Evolutionary conservation across 2,329 filamentous ascomycete genomes (phyloP).

Genomic region (Knufia fluminis): DNA sequence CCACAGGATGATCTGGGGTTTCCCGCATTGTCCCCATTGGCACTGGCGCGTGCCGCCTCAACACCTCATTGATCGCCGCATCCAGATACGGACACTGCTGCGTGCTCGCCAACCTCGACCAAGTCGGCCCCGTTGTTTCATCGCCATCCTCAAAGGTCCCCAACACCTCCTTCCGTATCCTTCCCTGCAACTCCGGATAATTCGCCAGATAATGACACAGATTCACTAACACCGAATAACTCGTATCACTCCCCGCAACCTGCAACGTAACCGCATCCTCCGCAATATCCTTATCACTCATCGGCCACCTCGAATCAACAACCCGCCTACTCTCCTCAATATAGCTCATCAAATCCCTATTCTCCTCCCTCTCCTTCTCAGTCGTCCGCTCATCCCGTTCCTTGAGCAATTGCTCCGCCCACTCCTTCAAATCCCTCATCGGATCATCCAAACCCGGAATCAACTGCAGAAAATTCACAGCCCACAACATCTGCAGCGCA

Average conservation of each 20-base stretch:
- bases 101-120: not conserved
- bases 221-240: conserved; percentile 4
- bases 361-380: conserved; percentile 1
- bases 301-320: conserved; percentile 3
- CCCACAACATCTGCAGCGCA: not conserved
- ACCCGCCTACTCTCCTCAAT: not conserved
- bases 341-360: conserved; percentile 9
- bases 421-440: conserved; percentile 1
- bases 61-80: conserved; percentile 32
- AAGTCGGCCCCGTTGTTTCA: not conserved
- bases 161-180: conserved; percentile 1
- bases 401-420: not conserved
- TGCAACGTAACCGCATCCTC: conserved; percentile 2
- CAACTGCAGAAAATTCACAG: conserved; percentile 3
- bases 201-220: conserved; percentile 3
- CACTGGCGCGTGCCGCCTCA: conserved; percentile 33
- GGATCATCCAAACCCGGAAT: not conserved
- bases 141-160: not conserved
- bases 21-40: conserved; percentile 28
- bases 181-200: not conserved
- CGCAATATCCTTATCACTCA: conserved; percentile 1
- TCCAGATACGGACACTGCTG: conserved; percentile 25
- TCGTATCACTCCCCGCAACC: conserved; percentile 8
- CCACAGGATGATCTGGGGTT: conserved; percentile 31
- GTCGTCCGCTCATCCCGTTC: not conserved